phyloP scores from a whole-genome alignment of 306 rosid species.

The Psophocarpus tetragonolobus region DNA sequence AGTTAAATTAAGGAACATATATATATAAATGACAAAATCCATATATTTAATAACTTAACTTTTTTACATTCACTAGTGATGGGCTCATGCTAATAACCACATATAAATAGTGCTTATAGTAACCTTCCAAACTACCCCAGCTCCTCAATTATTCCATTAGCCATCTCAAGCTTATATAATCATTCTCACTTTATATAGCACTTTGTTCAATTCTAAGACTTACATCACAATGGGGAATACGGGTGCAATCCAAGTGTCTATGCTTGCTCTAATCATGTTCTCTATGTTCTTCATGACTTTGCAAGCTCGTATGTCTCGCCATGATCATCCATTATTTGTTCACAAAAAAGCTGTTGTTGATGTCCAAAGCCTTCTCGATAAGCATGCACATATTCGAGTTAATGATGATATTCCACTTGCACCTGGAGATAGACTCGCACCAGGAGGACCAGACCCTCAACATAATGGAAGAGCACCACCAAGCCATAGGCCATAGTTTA shows the following conservation, averaged over 20 bases:
- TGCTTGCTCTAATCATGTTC: constrained; percentile 33
- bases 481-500: not conserved
- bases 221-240: constrained; percentile 34
- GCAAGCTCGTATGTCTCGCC: constrained; percentile 44
- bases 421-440: constrained; percentile 44
- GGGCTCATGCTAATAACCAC: not conserved
- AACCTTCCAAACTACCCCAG: constrained; percentile 6
- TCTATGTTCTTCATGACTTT: constrained; percentile 18
- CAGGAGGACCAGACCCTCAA: constrained; percentile 59
- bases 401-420: not conserved
- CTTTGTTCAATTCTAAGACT: not conserved
- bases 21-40: not conserved
- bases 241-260: not conserved
- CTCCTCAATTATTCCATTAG: constrained; percentile 1
- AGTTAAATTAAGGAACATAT: not conserved
- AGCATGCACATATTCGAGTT: constrained; percentile 8
- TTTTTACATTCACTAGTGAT: not conserved
- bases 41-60: not conserved
- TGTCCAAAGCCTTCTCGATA: constrained; percentile 38
- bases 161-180: constrained; percentile 1
- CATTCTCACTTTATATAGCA: not conserved
- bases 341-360: constrained; percentile 23
- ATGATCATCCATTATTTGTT: constrained; percentile 9
- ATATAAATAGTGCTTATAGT: constrained; percentile 32
- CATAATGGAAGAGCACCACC: constrained; percentile 40